Percentiles rank a stretch among this genome's conserved stretches.
Evolutionary conservation across 345 rosid species (phyloP).

Genomic region (Lepidium didymum): DNA sequence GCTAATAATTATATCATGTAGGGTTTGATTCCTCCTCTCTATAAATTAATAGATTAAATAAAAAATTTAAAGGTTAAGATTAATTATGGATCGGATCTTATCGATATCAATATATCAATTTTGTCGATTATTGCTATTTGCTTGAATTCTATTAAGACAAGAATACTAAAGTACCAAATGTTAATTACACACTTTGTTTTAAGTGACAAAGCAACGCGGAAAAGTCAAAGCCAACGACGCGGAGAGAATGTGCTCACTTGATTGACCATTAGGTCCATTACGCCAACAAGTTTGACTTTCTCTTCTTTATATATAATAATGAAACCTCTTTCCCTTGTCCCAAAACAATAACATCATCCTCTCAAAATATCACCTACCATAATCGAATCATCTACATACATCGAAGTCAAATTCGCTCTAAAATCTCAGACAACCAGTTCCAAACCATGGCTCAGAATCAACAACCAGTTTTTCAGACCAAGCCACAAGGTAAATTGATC

Average conservation of each 20-base stretch:
- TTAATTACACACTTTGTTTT: neutral
- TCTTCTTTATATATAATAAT: neutral
- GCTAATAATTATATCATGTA: no score
- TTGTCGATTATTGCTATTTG: neutral
- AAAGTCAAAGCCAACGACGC: neutral
- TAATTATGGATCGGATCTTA: no score
- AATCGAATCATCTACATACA: neutral
- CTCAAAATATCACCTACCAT: no score
- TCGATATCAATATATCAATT: no score
- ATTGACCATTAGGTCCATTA: constrained; percentile 15
- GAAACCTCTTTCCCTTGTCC: neutral
- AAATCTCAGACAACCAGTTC: neutral
- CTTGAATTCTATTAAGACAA: neutral
- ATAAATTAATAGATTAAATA: no score
- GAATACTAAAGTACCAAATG: neutral
- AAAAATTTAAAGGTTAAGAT: no score
- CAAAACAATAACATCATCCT: neutral
- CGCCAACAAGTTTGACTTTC: constrained; percentile 14
- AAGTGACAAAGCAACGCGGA: neutral
- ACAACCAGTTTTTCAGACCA: constrained; percentile 15
- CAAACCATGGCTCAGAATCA: constrained; percentile 25
- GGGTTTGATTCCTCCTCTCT: no score
- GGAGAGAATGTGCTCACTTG: no score
- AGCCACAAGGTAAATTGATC: constrained; percentile 18
- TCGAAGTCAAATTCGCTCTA: neutral